Evolutionary conservation across 169 alveolate genomes (phyloP), one percentile per base, ranked within the genome.

Genomic region (Fabrea salina): DNA sequence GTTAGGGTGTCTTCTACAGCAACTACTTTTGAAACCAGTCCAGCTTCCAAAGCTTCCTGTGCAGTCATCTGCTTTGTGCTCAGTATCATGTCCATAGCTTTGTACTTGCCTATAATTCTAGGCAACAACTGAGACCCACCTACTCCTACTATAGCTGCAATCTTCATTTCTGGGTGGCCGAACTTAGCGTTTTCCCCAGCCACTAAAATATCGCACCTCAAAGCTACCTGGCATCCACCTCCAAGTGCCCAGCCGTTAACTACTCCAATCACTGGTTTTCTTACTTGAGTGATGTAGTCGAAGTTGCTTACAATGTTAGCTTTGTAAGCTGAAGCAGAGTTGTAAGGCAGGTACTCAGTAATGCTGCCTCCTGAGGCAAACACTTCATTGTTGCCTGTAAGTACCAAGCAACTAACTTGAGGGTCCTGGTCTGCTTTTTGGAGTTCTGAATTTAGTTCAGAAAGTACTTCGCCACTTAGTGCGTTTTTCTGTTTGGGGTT

Each of bases 141-240:
- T 5, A 87, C 88, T 51, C 94, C 95, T 30, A 94, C 94, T 33
- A 86, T 79, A 25, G 89, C 51, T 5, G 94, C 95, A 27, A 88
- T 59, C 47, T 89, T 89, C 27, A 91, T 88, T 67, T 94, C 97
- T 25, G 97, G 96, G 68, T 88, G 91, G 0, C 95, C 97, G 75
- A 94, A 90, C 66, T 85, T 74, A 0, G 97, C 96, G 71, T 85
- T 79, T 16, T 89, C 92, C 44, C 89, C 75, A 43, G 96, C 92
- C 39, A 91, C 57, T 19, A 92, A 80, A 19, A 94, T 81, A 83
- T 94, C 97, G 64, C 96, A 89, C 86, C 86, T 87, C 88, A 91
- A 56, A 35, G 97, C 95, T 3, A 94, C 68, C 77, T 94, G 96
- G 50, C 92, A 87, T 51, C 97, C 97, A 25, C 97, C 97, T 54